phyloP scores from a whole-genome alignment of 1,284 basidiomycete species.

The Gymnopus androsaceus region DNA sequence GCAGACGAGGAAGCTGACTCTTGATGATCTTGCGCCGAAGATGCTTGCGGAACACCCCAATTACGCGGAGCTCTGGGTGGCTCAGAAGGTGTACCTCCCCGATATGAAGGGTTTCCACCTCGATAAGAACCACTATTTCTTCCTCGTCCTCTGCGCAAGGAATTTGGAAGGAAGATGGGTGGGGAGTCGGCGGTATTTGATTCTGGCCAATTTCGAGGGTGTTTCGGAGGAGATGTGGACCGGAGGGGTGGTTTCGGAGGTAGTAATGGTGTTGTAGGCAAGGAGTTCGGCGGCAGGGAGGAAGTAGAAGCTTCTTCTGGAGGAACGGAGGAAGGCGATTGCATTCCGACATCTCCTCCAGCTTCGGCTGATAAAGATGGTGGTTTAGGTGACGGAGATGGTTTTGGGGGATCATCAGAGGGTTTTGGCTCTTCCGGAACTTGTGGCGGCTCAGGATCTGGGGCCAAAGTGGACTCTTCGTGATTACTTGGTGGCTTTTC shows the following conservation, averaged over 20 bases:
- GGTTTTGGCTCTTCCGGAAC: not conserved
- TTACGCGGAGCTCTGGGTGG: conserved; percentile 12
- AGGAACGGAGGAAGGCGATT: too few species aligned
- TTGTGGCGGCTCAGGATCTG: not conserved
- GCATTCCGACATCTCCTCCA: not conserved
- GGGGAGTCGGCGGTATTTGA: not conserved
- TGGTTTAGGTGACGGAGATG: too few species aligned
- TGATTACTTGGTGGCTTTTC: not conserved
- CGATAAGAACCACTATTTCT: not conserved
- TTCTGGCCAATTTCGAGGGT: conserved; percentile 10
- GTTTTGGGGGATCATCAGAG: too few species aligned
- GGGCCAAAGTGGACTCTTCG: not conserved
- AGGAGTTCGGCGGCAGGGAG: not conserved
- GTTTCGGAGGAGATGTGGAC: conserved; percentile 4
- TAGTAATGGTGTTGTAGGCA: not conserved
- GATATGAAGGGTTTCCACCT: not conserved
- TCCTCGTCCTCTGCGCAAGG: not conserved
- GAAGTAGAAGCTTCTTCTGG: not conserved
- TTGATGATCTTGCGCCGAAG: not conserved
- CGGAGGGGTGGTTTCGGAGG: not conserved
- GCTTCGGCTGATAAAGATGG: not conserved
- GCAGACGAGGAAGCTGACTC: not conserved
- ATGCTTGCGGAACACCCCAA: not conserved
- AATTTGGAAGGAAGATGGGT: not conserved
- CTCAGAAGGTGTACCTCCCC: not conserved